Evolutionary conservation across 2,329 filamentous ascomycete genomes (phyloP).

Genomic region (Aspergillus sp.): DNA sequence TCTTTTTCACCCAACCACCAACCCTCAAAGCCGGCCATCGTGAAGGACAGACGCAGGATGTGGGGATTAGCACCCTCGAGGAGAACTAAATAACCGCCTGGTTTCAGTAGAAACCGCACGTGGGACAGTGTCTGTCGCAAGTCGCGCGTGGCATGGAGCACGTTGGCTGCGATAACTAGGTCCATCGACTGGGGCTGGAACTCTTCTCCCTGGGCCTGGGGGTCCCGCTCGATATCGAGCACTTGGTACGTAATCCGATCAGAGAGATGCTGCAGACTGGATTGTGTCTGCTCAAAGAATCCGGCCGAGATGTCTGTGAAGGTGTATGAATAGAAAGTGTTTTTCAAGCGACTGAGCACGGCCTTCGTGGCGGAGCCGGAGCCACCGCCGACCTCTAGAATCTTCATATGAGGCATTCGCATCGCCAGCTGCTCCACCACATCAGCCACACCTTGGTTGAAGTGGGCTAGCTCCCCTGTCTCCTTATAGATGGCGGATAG

Average conservation of each 20-base stretch:
- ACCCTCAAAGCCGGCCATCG: not conserved
- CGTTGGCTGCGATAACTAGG: conserved; percentile 29
- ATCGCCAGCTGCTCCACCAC: conserved; percentile 2
- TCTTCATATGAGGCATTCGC: conserved; percentile 4
- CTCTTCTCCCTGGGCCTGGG: conserved; percentile 17
- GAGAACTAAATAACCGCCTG: conserved; percentile 36
- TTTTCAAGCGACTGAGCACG: not conserved
- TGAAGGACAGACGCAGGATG: not conserved
- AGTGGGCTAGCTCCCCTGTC: not conserved
- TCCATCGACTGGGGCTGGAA: conserved; percentile 24
- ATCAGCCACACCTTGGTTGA: not conserved
- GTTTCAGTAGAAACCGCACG: conserved; percentile 25
- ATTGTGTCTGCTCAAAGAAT: conserved; percentile 28
- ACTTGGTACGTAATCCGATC: conserved; percentile 20
- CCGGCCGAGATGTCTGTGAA: conserved; percentile 24
- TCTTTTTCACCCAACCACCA: conserved; percentile 2
- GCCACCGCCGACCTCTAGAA: conserved; percentile 22
- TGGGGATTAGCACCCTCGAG: not conserved
- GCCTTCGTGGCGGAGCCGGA: conserved; percentile 10
- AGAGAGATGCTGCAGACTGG: conserved; percentile 20
- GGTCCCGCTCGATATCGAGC: conserved; percentile 25
- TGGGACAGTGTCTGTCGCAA: conserved; percentile 22
- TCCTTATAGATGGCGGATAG: not conserved
- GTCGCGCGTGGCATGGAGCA: conserved; percentile 25
- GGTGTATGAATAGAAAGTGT: conserved; percentile 9